Percentiles rank a stretch among this genome's conserved stretches.
phyloP scores from a whole-genome alignment of 179 eudicot genomes.

The Beta lomatogona region DNA sequence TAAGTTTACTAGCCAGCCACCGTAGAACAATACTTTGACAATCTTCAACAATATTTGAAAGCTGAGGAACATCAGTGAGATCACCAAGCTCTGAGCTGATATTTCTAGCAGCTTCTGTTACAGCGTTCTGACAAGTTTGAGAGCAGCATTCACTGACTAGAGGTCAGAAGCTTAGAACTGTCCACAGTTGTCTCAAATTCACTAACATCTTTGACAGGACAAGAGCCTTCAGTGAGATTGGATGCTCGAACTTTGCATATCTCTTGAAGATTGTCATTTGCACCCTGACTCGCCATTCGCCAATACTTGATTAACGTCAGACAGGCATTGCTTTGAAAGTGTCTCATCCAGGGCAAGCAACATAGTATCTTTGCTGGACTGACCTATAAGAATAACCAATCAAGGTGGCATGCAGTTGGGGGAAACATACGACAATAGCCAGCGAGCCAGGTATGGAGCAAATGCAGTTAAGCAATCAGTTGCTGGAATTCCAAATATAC shows the following conservation, averaged over 20 bases:
- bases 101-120: slow-evolving; percentile 76
- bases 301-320: slow-evolving; percentile 73
- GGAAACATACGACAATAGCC: slow-evolving; percentile 96
- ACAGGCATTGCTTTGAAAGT: slow-evolving; percentile 67
- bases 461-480: slow-evolving; percentile 70
- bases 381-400: slow-evolving; percentile 77
- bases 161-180: slow-evolving; percentile 57
- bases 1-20: slow-evolving; percentile 90
- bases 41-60: slow-evolving; percentile 56
- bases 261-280: slow-evolving; percentile 56
- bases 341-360: slow-evolving; percentile 72
- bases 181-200: slow-evolving; percentile 75
- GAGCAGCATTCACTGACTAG: slow-evolving; percentile 88
- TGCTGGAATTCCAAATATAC: slow-evolving; percentile 68
- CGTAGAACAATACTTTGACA: slow-evolving; percentile 73
- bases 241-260: slow-evolving; percentile 70
- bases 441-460: slow-evolving; percentile 70
- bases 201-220: slow-evolving; percentile 75
- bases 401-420: slow-evolving; percentile 87
- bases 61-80: slow-evolving; percentile 51
- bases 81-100: slow-evolving; percentile 60
- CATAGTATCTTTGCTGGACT: slow-evolving; percentile 66
- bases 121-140: slow-evolving; percentile 82
- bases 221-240: slow-evolving; percentile 83
- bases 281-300: slow-evolving; percentile 83